These are phyloP conservation scores for Agroathelia rolfsii DNA, from an alignment of 1,284 basidiomycete genomes.

Conservation along the genomic window DNA sequence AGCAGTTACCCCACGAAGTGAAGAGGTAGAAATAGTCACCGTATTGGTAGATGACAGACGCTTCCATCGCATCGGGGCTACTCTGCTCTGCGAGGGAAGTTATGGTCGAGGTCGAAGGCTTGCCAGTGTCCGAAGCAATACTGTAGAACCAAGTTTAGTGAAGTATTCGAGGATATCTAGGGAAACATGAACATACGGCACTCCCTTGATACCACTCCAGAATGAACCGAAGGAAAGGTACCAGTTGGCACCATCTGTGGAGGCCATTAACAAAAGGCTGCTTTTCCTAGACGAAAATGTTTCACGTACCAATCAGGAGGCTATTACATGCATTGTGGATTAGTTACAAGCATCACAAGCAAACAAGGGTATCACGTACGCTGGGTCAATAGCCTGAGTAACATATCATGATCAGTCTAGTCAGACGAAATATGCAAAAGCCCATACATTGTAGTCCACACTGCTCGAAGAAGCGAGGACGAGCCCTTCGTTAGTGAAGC, in stretches of 20 bases:
- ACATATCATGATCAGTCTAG: constrained; percentile 1
- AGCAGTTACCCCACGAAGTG: constrained; percentile 48
- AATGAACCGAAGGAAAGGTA: constrained; percentile 38
- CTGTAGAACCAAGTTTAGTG: constrained; percentile 15
- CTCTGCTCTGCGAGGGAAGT: constrained; percentile 37
- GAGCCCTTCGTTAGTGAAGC: constrained; percentile 37
- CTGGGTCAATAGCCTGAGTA: constrained; percentile 44
- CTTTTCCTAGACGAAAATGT: constrained; percentile 5
- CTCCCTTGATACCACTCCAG: constrained; percentile 39
- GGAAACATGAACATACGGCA: constrained; percentile 17
- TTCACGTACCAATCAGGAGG: constrained; percentile 22
- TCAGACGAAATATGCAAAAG: constrained; percentile 3
- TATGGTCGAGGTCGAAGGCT: constrained; percentile 25
- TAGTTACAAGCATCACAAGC: constrained; percentile 2
- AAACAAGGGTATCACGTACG: constrained; percentile 25
- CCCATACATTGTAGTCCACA: constrained; percentile 40
- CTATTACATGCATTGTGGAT: constrained; percentile 15
- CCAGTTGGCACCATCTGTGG: constrained; percentile 30
- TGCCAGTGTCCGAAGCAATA: constrained; percentile 31
- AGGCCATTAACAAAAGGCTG: constrained; percentile 1
- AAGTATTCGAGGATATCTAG: constrained; percentile 3
- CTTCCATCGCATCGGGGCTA: constrained; percentile 35
- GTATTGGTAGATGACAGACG: constrained; percentile 33
- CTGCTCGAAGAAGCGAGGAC: constrained; percentile 32
- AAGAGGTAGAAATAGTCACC: constrained; percentile 46